Evolutionary conservation across 148 eudicot genomes (phyloP).

Genomic region (Vaccinium myrtillus): DNA sequence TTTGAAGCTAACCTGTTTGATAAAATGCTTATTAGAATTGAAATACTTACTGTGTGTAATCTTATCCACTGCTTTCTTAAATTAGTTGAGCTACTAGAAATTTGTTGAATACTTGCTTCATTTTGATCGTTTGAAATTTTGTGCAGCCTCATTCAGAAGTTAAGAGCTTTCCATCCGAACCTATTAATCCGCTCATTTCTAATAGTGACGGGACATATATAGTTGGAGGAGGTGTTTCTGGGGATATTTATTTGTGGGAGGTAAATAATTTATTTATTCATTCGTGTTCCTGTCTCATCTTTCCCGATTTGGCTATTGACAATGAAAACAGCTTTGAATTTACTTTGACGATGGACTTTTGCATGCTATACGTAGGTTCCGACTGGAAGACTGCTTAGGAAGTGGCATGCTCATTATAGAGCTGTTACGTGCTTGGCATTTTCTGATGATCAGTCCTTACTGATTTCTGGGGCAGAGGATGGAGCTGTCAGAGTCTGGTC

Average conservation of each 20-base stretch:
- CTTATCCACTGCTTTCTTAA: background rate
- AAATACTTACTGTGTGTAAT: background rate
- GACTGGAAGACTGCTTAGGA: slow-evolving; percentile 74
- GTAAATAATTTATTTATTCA: slow-evolving; percentile 27
- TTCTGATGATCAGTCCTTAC: slow-evolving; percentile 67
- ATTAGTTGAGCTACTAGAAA: background rate
- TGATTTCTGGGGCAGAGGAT: slow-evolving; percentile 92
- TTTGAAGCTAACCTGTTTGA: slow-evolving; percentile 10
- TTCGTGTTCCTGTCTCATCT: background rate
- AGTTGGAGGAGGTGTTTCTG: slow-evolving; percentile 75
- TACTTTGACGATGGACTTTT: background rate
- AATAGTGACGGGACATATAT: slow-evolving; percentile 73
- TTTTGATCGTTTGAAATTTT: background rate
- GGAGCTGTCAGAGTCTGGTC: slow-evolving; percentile 88
- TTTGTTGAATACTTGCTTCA: background rate
- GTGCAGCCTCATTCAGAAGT: slow-evolving; percentile 84
- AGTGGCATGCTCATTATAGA: slow-evolving; percentile 91
- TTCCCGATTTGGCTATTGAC: background rate
- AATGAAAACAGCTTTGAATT: background rate
- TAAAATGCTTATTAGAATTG: background rate
- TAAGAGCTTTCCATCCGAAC: slow-evolving; percentile 80
- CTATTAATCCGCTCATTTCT: slow-evolving; percentile 64
- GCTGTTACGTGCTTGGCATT: slow-evolving; percentile 68
- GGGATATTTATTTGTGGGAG: slow-evolving; percentile 88
- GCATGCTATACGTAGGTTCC: slow-evolving; percentile 49